Conservation (phyloP, 2,329 filamentous ascomycete genomes). For the Neonectria sp. region DNA sequence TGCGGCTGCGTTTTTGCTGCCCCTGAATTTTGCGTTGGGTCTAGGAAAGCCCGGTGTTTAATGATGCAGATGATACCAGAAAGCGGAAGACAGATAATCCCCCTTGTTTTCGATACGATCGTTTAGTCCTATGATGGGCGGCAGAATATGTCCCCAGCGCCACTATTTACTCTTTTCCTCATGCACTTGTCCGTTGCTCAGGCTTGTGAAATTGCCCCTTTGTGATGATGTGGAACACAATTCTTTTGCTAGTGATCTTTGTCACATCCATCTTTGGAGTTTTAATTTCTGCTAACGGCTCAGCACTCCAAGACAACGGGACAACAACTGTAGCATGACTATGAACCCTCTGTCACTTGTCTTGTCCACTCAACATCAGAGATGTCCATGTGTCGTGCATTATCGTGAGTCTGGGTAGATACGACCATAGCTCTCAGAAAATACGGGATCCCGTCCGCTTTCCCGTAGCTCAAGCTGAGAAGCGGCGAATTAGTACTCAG, state of each 20-base stretch:
- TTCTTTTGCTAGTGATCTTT: background rate
- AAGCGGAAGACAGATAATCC: constrained; percentile 2
- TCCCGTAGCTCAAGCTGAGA: constrained; percentile 12
- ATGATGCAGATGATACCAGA: constrained; percentile 6
- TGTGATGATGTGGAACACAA: background rate
- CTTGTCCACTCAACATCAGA: background rate
- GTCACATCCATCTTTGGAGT: no score
- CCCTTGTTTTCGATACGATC: constrained; percentile 9
- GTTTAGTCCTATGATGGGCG: constrained; percentile 6
- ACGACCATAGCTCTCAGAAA: constrained; percentile 14
- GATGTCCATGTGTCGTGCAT: background rate
- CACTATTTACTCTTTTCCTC: constrained; percentile 5
- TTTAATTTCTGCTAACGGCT: no score
- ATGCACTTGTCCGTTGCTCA: background rate
- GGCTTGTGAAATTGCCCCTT: background rate
- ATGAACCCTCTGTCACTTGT: background rate
- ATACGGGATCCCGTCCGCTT: constrained; percentile 12
- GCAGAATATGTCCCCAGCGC: background rate
- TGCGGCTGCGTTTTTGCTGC: background rate
- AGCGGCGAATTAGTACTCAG: constrained; percentile 10
- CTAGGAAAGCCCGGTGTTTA: background rate
- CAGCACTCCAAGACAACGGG: no score
- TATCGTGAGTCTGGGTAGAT: background rate
- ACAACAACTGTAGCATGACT: background rate
- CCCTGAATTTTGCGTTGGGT: background rate